Evolutionary conservation across 2,329 filamentous ascomycete genomes (phyloP), one percentile per base, ranked within the genome.

Genomic region (Stagonosporopsis rhizophila): DNA sequence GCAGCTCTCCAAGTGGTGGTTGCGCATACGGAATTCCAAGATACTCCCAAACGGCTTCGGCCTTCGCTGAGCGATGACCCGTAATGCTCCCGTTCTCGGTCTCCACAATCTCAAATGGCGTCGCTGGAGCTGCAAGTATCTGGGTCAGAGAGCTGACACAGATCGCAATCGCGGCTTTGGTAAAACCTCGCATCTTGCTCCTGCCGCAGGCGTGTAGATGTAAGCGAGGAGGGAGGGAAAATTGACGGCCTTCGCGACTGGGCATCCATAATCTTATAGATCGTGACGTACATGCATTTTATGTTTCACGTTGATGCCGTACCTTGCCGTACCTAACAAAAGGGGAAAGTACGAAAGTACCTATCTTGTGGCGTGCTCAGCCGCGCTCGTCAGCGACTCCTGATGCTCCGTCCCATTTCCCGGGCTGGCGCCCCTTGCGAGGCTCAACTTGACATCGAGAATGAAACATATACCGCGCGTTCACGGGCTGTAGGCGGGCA

Each of bases 1-100:
- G 68, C 5, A 74, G 54, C 7, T 67, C 37, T 5, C 72, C 72
- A 2, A 70, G 34, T 7, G 74, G 74, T 7, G 71, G 67, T 44
- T 66, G 52, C 6, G 73, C 74, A 47, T 70, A 76, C 1, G 68
- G 72, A 17, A 75, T 70, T 0, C 73, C 73, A 6, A 76, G 56
- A 44, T 74, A 76, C 37, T 75, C 69, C 46, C 59, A 64, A 8
- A 72, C 70, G 4, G 37, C 41, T 44, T 35, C 56, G 14, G 23
- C 51, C n/a, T 60, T 60, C 11, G 50, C 39, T 14, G 70, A 60
- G 14, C 42, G 46, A 59, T 74, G 71, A 14, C 71, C 72, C 15
- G 57, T 63, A 14, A 67, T 57, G 4, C 17, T n/a, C 23, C 65
- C 61, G 22, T 60, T 65, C 12, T 38, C 46, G 4, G 65, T 67